These are phyloP conservation scores for Phialophora verrucosa DNA, from an alignment of 2,329 filamentous ascomycete species.

Conservation along the genomic window DNA sequence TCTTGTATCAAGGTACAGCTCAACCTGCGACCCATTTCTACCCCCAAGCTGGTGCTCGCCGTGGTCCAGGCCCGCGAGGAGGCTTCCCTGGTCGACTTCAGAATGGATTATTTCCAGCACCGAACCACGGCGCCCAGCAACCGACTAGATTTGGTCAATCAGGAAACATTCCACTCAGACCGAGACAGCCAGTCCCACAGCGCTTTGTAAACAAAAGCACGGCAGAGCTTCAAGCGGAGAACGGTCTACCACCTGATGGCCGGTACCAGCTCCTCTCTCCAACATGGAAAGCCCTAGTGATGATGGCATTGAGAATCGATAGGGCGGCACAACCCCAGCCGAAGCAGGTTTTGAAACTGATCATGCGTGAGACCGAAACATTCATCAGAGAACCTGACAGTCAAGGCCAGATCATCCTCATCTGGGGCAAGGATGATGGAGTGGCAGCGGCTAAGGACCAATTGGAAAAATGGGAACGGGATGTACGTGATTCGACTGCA, in stretches of 20 bases:
- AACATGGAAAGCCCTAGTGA: constrained; percentile 21
- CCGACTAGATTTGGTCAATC: not conserved
- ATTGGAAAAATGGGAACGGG: constrained; percentile 30
- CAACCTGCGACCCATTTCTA: constrained; percentile 10
- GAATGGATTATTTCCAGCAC: not conserved
- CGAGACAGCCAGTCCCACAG: not conserved
- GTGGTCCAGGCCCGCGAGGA: not conserved
- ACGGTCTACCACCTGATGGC: constrained; percentile 12
- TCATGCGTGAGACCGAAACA: constrained; percentile 28
- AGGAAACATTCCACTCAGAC: not conserved
- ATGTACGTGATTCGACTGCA: constrained; percentile 18
- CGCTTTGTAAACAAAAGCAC: constrained; percentile 2
- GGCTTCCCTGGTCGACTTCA: constrained; percentile 7
- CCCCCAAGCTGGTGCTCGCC: constrained; percentile 12
- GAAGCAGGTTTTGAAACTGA: constrained; percentile 17
- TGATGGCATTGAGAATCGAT: constrained; percentile 16
- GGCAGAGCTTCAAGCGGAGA: constrained; percentile 18
- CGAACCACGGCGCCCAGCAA: not conserved
- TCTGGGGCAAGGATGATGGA: constrained; percentile 34
- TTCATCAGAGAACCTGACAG: constrained; percentile 32
- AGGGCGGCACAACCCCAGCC: constrained; percentile 22
- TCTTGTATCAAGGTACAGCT: constrained; percentile 19
- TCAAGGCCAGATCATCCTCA: constrained; percentile 24
- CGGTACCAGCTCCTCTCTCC: constrained; percentile 19
- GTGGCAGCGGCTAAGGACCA: constrained; percentile 26